Evolutionary conservation across 164 flowering plant species (phyloP).

Genomic region (Sextonia rubra): DNA sequence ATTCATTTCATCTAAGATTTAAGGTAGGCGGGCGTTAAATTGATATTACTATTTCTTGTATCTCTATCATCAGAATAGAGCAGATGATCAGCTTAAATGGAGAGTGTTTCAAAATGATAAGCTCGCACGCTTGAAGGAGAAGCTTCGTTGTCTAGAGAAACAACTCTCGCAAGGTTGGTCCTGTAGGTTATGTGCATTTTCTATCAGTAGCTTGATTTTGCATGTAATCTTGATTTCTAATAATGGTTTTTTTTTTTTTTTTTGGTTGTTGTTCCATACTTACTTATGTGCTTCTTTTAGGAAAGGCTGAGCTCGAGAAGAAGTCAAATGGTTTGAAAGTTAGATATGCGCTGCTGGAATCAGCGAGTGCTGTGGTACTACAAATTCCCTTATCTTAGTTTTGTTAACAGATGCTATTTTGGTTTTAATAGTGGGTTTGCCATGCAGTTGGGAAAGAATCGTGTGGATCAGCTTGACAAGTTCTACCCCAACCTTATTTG

Average conservation of each 20-base stretch:
- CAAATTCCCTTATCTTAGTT: not conserved
- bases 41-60: not conserved
- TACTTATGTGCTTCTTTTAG: constrained; percentile 32
- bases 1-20: no score
- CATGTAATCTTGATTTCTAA: not conserved
- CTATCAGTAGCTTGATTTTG: constrained; percentile 5
- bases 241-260: constrained; percentile 8
- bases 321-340: constrained; percentile 55
- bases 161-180: constrained; percentile 62
- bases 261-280: constrained; percentile 8
- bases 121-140: constrained; percentile 64
- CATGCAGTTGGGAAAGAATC: constrained; percentile 72
- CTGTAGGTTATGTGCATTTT: constrained; percentile 11
- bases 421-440: constrained; percentile 8
- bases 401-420: constrained; percentile 1
- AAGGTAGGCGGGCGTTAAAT: not conserved
- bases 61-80: constrained; percentile 54
- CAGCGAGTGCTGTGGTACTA: constrained; percentile 54
- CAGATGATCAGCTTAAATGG: constrained; percentile 81
- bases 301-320: constrained; percentile 64
- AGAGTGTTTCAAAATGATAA: constrained; percentile 72
- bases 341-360: constrained; percentile 69
- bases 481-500: constrained; percentile 76
- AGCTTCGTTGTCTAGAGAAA: constrained; percentile 50
- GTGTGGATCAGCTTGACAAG: constrained; percentile 76